Conservation (phyloP, 140 eudicot genomes). For the Flaveria floridana region DNA sequence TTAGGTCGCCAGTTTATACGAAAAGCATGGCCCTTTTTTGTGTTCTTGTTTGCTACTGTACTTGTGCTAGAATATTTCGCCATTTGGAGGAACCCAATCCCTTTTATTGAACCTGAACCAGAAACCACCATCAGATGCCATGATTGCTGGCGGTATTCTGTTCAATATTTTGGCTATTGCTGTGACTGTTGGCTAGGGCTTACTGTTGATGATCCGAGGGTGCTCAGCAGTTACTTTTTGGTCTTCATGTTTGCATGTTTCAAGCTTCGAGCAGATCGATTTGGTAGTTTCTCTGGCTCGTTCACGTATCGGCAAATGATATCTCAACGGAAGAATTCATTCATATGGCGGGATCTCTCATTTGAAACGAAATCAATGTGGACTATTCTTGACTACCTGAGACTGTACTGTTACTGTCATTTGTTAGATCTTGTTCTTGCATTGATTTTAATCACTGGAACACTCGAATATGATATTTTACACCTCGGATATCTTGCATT, state of each 20-base stretch:
- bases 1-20: conserved; percentile 55
- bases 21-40: conserved; percentile 61
- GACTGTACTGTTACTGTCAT: conserved; percentile 67
- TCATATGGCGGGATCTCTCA: conserved; percentile 56
- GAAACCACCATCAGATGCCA: conserved; percentile 48
- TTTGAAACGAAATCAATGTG: conserved; percentile 76
- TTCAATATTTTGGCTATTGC: conserved; percentile 42
- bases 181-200: conserved; percentile 62
- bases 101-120: conserved; percentile 26
- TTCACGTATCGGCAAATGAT: conserved; percentile 49
- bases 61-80: conserved; percentile 59
- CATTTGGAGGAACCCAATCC: conserved; percentile 46
- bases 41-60: conserved; percentile 47
- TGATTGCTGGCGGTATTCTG: conserved; percentile 57
- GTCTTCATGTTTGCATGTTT: conserved; percentile 69
- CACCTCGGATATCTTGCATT: conserved; percentile 70
- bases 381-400: conserved; percentile 57
- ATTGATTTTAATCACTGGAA: conserved; percentile 58
- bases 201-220: conserved; percentile 59
- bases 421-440: conserved; percentile 68
- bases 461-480: conserved; percentile 62
- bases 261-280: conserved; percentile 64
- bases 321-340: conserved; percentile 44
- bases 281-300: conserved; percentile 50
- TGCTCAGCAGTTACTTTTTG: conserved; percentile 52